Percentiles rank a stretch among this genome's conserved stretches.
These are phyloP conservation scores for Aspergillus novoparasiticus DNA, from an alignment of 2,329 filamentous ascomycete genomes.

Conservation along the genomic window DNA sequence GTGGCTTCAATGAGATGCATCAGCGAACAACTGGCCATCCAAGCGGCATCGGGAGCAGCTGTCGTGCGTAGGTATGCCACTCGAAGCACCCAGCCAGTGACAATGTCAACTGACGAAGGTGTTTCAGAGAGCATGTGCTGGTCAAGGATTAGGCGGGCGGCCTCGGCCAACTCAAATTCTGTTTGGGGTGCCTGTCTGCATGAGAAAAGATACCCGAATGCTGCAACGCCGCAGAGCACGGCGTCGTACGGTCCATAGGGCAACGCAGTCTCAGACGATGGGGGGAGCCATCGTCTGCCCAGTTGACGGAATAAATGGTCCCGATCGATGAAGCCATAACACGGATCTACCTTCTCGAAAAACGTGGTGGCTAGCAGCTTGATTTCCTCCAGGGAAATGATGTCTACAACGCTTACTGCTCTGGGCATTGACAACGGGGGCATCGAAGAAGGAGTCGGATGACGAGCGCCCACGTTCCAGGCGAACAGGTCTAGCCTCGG, in stretches of 20 bases:
- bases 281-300: slow-evolving; percentile 32
- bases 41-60: slow-evolving; percentile 54
- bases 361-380: slow-evolving; percentile 49
- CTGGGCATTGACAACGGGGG: slow-evolving; percentile 12
- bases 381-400: slow-evolving; percentile 54
- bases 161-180: slow-evolving; percentile 52
- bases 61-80: slow-evolving; percentile 57
- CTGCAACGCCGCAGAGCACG: slow-evolving; percentile 58
- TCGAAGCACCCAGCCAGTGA: slow-evolving; percentile 55
- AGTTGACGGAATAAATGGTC: slow-evolving; percentile 30
- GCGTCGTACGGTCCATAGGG: slow-evolving; percentile 45
- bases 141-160: slow-evolving; percentile 52
- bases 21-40: slow-evolving; percentile 59
- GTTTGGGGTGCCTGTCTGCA: slow-evolving; percentile 42
- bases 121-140: slow-evolving; percentile 34
- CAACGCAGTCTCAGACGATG: slow-evolving; percentile 18
- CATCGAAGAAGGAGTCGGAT: slow-evolving; percentile 12
- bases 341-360: slow-evolving; percentile 56
- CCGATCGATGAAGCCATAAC: slow-evolving; percentile 54
- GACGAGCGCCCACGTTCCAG: slow-evolving; percentile 53
- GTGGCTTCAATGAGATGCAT: slow-evolving; percentile 63
- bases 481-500: slow-evolving; percentile 59
- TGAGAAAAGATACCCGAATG: slow-evolving; percentile 57
- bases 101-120: slow-evolving; percentile 30
- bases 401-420: slow-evolving; percentile 45